Conservation (phyloP, 441 rosid genomes). For the Eutrema salsugineum region DNA sequence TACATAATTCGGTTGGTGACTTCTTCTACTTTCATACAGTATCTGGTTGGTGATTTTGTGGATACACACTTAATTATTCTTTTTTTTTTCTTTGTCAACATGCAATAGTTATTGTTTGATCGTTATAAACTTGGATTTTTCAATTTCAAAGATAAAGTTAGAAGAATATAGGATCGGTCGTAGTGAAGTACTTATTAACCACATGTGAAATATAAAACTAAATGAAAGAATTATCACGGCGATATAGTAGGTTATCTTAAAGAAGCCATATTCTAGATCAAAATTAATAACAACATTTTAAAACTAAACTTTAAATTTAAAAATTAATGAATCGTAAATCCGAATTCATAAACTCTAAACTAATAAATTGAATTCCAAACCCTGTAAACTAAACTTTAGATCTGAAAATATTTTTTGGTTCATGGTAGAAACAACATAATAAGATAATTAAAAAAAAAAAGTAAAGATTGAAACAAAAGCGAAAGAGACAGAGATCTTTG, state of each 20-base stretch:
- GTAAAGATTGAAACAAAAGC: background rate
- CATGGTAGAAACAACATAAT: background rate
- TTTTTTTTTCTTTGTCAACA: background rate
- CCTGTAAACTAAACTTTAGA: no score
- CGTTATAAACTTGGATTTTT: background rate
- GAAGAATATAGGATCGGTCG: background rate
- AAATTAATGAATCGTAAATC: no score
- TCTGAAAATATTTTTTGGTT: no score
- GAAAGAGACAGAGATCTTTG: constrained; percentile 50
- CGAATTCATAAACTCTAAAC: no score
- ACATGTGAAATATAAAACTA: background rate
- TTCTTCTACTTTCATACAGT: background rate
- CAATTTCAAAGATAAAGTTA: background rate
- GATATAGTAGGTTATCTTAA: background rate
- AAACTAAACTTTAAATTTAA: no score
- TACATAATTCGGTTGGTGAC: constrained; percentile 22
- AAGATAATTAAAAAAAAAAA: background rate
- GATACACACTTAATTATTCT: background rate
- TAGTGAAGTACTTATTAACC: background rate
- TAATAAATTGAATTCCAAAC: no score
- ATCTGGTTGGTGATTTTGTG: no score
- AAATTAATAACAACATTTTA: no score
- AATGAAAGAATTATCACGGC: background rate
- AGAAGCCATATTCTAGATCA: no score
- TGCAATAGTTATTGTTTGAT: background rate